These are phyloP conservation scores for Metarhizium album DNA, from an alignment of 2,329 filamentous ascomycete species.

Conservation along the genomic window DNA sequence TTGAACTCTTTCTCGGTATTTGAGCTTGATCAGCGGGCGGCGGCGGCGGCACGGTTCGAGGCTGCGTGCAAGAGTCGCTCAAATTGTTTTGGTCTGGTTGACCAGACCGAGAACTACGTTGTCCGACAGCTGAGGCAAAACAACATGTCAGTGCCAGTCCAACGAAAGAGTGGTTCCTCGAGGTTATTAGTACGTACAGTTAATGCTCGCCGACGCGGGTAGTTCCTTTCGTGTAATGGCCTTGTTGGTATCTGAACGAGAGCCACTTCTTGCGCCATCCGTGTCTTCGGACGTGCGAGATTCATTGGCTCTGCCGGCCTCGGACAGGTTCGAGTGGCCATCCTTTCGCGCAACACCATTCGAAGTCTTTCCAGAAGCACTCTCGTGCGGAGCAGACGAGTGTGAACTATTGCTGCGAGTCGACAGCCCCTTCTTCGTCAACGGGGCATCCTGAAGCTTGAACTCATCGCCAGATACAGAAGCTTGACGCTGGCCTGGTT, in stretches of 20 bases:
- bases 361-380: constrained; percentile 21
- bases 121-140: constrained; percentile 2
- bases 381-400: constrained; percentile 26
- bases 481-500: constrained; percentile 16
- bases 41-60: constrained; percentile 43
- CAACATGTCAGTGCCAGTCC: background rate
- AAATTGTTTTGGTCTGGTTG: constrained; percentile 10
- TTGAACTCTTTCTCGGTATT: constrained; percentile 34
- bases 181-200: constrained; percentile 26
- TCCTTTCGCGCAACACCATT: constrained; percentile 22
- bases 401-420: constrained; percentile 33
- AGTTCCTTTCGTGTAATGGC: constrained; percentile 57
- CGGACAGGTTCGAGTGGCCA: constrained; percentile 10
- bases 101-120: constrained; percentile 1
- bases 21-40: constrained; percentile 22
- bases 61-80: constrained; percentile 47
- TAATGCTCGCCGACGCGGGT: constrained; percentile 25
- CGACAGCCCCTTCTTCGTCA: constrained; percentile 39
- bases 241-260: constrained; percentile 31
- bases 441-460: constrained; percentile 72
- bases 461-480: constrained; percentile 41
- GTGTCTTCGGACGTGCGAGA: constrained; percentile 49
- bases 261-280: constrained; percentile 31
- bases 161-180: background rate
- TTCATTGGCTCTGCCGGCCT: constrained; percentile 26